Evolutionary conservation across 2,329 filamentous ascomycete genomes (phyloP), one percentile per base, ranked within the genome.

Genomic region (Pyricularia pennisetigena): DNA sequence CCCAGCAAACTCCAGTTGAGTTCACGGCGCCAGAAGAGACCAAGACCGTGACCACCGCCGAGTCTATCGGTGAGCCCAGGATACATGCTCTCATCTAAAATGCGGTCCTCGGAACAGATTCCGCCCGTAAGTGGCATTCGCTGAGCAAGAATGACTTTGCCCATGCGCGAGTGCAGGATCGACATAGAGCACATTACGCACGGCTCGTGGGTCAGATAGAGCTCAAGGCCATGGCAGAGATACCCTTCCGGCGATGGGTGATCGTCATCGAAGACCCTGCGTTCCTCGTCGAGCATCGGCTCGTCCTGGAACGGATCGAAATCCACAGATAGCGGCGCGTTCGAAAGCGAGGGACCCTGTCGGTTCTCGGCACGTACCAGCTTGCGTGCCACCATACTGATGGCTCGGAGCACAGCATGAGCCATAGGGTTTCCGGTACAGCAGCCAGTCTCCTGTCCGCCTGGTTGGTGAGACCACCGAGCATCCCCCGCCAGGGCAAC

Each of bases 171-270:
- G 76, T 98, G 94, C 26, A 98, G 83, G 73, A 98, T 90, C 1
- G 92, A 95, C 95, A 98, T 98, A 49, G 91, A 93, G 79, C 95
- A 99, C 86, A 97, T 96, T 70, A 97, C 86, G 76, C 95, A 99
- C 5, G 95, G 95, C 79, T 99, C 95, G 75, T 98, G 94, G 2
- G 94, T 97, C 70, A 96, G 83, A 79, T 97, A 98, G 68, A 99
- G 86, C 78, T 98, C 94, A 32, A 99, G 85, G 68, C 93, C 92
- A 72, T 97, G 93, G 79, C 94, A 98, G 24, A 99, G 87, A 77
- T 99, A 99, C 67, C 94, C 94, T 72, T 93, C 91, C 35, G 86
- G 85, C 71, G 83, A 86, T 59, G 85, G 86, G 74, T 89, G 90
- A 73, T 89, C 88, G 73, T 86, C 80, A 65, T 83, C 81, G 74